These are phyloP conservation scores for Boletus speciosus DNA, from an alignment of 768 basidiomycete species.

Conservation along the genomic window DNA sequence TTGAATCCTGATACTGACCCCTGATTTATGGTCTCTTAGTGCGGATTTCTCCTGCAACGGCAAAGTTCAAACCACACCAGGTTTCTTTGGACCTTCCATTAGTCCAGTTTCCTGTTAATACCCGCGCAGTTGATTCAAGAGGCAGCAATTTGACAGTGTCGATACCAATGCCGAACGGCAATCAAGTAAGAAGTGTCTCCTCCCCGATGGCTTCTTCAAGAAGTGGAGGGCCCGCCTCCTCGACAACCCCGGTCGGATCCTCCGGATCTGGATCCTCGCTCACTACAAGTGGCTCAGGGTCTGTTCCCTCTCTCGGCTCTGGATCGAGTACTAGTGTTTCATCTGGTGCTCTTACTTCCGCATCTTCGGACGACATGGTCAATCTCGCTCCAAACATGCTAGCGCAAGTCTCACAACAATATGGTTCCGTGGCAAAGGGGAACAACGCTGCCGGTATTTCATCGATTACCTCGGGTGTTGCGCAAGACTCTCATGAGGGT, in stretches of 20 bases:
- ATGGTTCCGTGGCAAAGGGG: constrained; percentile 34
- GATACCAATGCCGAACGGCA: constrained; percentile 44
- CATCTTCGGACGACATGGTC: constrained; percentile 52
- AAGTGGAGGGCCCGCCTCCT: constrained; percentile 19
- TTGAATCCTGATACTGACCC: constrained; percentile 2
- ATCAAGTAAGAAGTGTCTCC: constrained; percentile 63
- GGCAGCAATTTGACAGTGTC: constrained; percentile 44
- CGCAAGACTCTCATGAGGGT: constrained; percentile 42
- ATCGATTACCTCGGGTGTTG: constrained; percentile 34
- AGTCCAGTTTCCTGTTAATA: constrained; percentile 39
- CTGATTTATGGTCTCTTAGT: constrained; percentile 47
- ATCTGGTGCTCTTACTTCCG: constrained; percentile 47
- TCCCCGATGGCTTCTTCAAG: constrained; percentile 53
- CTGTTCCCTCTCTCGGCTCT: constrained; percentile 51
- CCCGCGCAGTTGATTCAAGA: constrained; percentile 30
- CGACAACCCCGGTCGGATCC: constrained; percentile 33
- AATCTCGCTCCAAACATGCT: constrained; percentile 45
- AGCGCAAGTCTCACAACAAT: constrained; percentile 49
- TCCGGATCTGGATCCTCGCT: constrained; percentile 49
- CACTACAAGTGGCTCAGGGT: constrained; percentile 44
- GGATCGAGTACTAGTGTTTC: constrained; percentile 43
- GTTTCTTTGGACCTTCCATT: constrained; percentile 45
- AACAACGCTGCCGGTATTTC: constrained; percentile 25
- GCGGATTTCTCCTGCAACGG: constrained; percentile 88
- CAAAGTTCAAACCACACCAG: constrained; percentile 71